Conservation (phyloP, 2,329 filamentous ascomycete genomes). For the Didymella lethalis region DNA sequence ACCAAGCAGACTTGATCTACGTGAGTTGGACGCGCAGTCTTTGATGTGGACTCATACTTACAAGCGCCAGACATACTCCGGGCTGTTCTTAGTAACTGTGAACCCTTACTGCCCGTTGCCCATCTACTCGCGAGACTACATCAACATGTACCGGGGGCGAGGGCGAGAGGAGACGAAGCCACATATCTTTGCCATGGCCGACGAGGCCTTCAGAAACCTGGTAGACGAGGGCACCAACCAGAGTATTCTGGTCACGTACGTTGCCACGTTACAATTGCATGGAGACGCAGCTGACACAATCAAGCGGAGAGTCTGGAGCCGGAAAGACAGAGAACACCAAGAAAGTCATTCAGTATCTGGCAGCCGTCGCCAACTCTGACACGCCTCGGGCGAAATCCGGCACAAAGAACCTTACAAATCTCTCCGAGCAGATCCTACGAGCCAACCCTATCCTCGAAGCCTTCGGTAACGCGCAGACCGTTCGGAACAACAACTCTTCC, state of each 20-base stretch:
- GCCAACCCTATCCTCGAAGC: constrained; percentile 98
- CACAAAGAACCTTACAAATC: constrained; percentile 75
- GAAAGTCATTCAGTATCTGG: constrained; percentile 98
- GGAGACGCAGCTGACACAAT: constrained; percentile 25
- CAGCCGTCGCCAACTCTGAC: constrained; percentile 88
- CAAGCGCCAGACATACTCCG: constrained; percentile 80
- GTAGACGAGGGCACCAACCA: constrained; percentile 96
- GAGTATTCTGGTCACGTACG: constrained; percentile 89
- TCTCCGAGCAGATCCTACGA: constrained; percentile 94
- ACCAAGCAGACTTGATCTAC: constrained; percentile 94
- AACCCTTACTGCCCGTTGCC: constrained; percentile 95
- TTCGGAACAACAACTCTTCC: constrained; percentile 97
- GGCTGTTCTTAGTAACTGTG: constrained; percentile 93
- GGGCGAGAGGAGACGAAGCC: constrained; percentile 93
- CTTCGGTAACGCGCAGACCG: constrained; percentile 97
- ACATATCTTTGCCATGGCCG: constrained; percentile 97
- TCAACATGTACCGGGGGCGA: constrained; percentile 96
- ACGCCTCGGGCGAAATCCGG: constrained; percentile 67
- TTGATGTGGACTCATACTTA: constrained; percentile 5
- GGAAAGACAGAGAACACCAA: constrained; percentile 99
- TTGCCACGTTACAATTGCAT: constrained; percentile 16
- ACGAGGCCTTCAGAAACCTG: constrained; percentile 93
- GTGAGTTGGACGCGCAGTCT: constrained; percentile 50
- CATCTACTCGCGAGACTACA: constrained; percentile 95
- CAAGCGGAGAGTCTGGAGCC: constrained; percentile 87